Percentiles rank a stretch among this genome's conserved stretches.
Evolutionary conservation across 305 asterid genomes (phyloP).

Genomic region (Ajuga reptans): DNA sequence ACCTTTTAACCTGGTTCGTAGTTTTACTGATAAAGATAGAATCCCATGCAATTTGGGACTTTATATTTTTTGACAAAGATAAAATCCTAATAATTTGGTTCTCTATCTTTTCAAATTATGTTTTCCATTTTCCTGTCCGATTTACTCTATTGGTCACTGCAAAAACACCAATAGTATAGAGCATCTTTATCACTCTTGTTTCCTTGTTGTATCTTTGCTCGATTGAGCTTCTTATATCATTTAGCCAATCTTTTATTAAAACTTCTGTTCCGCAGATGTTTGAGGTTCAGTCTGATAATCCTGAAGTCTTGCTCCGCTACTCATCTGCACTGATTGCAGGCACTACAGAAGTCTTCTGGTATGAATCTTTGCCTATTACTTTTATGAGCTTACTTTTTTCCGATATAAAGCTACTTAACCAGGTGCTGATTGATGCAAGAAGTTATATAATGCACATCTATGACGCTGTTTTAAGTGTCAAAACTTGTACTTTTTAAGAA

Average conservation of each 20-base stretch:
- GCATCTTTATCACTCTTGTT: too few species aligned
- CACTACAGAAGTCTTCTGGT: slow-evolving; percentile 88
- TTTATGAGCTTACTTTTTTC: not conserved
- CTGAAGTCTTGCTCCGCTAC: slow-evolving; percentile 61
- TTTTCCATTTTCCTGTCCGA: too few species aligned
- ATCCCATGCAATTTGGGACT: too few species aligned
- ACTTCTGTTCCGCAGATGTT: slow-evolving; percentile 23
- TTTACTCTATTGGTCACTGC: too few species aligned
- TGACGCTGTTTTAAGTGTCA: not conserved
- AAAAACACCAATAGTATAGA: too few species aligned
- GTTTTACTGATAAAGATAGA: too few species aligned
- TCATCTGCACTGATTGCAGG: slow-evolving; percentile 84
- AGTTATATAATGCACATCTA: not conserved
- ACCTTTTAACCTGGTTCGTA: too few species aligned
- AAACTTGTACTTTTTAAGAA: not conserved
- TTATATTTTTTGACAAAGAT: too few species aligned
- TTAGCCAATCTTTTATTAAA: not conserved
- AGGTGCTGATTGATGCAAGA: not conserved
- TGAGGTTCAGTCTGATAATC: slow-evolving; percentile 42
- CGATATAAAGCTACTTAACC: not conserved
- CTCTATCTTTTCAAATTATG: too few species aligned
- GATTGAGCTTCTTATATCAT: not conserved
- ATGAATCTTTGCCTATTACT: slow-evolving; percentile 25
- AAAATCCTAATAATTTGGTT: too few species aligned
- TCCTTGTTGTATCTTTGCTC: too few species aligned